Evolutionary conservation across 1,139 yeast genomes (phyloP), one percentile per base, ranked within the genome.

Genomic region (Yamadazyma songkhlaensis): DNA sequence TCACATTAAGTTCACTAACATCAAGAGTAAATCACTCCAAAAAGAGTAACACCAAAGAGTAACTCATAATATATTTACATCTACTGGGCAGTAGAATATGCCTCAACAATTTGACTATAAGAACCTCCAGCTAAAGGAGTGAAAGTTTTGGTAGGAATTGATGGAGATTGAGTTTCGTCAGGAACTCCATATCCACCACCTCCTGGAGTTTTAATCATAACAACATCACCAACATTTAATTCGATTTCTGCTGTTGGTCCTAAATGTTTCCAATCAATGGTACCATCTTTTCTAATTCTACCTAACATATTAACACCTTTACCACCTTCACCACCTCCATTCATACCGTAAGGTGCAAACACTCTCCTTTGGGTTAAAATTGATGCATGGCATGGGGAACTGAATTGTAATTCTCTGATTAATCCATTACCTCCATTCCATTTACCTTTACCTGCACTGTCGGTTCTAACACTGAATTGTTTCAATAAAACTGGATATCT

Each of bases 281-380:
- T 50, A 13, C 51, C 52, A 46, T 56, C 48, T 48, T 47, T 33
- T 53, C 55, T 39, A 17, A 50, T 50, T 41, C 63, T 55, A 12
- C 72, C 52, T 82, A 86, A 79, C 14, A 74, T 49, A 49, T 83
- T 84, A 38, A 67, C 59, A 4, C 92, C 92, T 34, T 76, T 60
- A 12, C 60, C 61, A 4, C 87, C 92, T 37, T 71, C 68, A 7
- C 60, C 64, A 15, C 58, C 58, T 11, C 59, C 59, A 12, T 45
- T 43, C 36, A 54, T 44, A 2, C 59, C 59, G 36, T 46, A 51
- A 7, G 59, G 59, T 24, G 45, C 38, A 31, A 44, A 44, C 2
- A 54, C 57, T 44, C 59, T 43, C 35, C 58, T 42, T 40, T 54
- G 58, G 10, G 57, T 50, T 23, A 50, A 47, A 14, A 50, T 36